Evolutionary conservation across 2,329 filamentous ascomycete species (phyloP), one percentile per base, ranked within the genome.

Genomic region (Neodidymelliopsis sp.): DNA sequence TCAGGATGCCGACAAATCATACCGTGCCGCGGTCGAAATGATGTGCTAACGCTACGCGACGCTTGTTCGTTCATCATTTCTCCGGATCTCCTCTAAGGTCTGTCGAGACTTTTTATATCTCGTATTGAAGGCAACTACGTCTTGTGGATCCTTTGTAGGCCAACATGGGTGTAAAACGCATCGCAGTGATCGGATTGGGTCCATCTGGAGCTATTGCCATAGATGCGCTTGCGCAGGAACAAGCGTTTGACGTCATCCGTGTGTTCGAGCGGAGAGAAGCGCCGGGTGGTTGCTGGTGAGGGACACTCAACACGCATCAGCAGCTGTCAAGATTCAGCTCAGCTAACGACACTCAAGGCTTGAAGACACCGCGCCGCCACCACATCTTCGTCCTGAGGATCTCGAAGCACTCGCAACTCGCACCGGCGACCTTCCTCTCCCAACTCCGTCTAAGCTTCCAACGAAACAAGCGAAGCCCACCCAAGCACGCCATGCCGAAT

Each of bases 191-290:
- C 57, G 84, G 84, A 6, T 77, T 82, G 2, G 84, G 84, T 5
- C 84, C 84, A 6, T 77, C 81, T 3, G 84, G 84, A 2, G 81
- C 81, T 10, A 85, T 86, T 46, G 71, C 83, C 0, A 78, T 84
- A 3, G 83, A 87, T 72, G 83, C 84, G 4, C 67, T 87, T 22
- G 77, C 76, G 19, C 77, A 83, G 61, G 84, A 87, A 63, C 75
- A 82, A 53, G 63, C 72, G 0, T 87, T 87, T 59, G 80, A 85
- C 49, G 66, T 74, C 2, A 82, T 86, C 44, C 77, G 81, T 5
- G 82, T 87, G 0, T 87, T 87, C 62, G 84, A 87, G 62, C 74
- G 84, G 20, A 78, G 83, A 39, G 81, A 84, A 52, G 77, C 75
- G 11, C 74, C 82, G 1, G 84, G 84, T 39, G 84, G 84, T 13